Percentiles rank a stretch among this genome's conserved stretches.
Evolutionary conservation across 805 yeast species (phyloP).

Genomic region (Grigorovia jiainica): DNA sequence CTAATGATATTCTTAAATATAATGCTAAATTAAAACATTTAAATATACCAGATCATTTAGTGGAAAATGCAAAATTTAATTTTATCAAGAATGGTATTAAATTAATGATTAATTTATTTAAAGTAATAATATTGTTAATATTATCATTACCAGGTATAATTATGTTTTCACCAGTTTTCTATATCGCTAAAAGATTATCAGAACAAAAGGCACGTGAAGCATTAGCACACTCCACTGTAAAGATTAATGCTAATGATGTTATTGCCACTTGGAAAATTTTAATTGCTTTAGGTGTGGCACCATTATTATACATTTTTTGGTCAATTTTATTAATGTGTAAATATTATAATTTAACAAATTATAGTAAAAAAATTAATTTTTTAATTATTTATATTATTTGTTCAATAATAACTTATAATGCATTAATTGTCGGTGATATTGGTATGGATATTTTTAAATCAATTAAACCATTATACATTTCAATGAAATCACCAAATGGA

Average conservation of each 20-base stretch:
- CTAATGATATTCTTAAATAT: constrained; percentile 56
- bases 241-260: constrained; percentile 86
- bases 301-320: constrained; percentile 72
- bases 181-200: constrained; percentile 67
- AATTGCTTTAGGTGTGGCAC: constrained; percentile 82
- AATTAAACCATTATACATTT: constrained; percentile 66
- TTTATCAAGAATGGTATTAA: constrained; percentile 41
- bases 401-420: constrained; percentile 75
- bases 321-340: constrained; percentile 46
- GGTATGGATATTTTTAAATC: constrained; percentile 86
- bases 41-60: constrained; percentile 42
- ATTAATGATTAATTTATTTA: constrained; percentile 46
- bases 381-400: constrained; percentile 53
- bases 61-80: constrained; percentile 46
- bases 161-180: constrained; percentile 80
- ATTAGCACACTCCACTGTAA: constrained; percentile 77
- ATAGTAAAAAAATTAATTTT: constrained; percentile 32
- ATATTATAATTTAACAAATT: constrained; percentile 16
- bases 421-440: constrained; percentile 82
- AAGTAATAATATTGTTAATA: constrained; percentile 45
- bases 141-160: constrained; percentile 83
- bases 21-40: constrained; percentile 64
- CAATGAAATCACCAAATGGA: constrained; percentile 49
- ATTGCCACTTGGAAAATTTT: constrained; percentile 96
- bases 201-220: constrained; percentile 67